Evolutionary conservation across 441 rosid species (phyloP), one percentile per base, ranked within the genome.

Genomic region (Arabidopsis hybrid): DNA sequence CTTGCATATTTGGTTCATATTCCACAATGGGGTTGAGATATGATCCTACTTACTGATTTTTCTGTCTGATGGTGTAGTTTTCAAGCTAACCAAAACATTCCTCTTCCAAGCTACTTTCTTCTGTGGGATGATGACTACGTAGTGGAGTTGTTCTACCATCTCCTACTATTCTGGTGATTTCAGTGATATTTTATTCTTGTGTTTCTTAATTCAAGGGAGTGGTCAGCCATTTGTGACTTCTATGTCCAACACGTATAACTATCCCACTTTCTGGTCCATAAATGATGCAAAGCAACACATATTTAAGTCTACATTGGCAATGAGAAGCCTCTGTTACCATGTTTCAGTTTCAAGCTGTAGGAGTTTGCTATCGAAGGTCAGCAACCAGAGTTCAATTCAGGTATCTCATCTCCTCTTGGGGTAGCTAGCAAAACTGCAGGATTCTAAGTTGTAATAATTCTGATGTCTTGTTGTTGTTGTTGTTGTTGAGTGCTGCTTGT

Each of bases 141-240:
- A 39, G 70, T 78, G 81, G 81, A 78, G 77, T 78, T 72, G 81
- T 78, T 78, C 77, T 68, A 78, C 81, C 74, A 78, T 21, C 45
- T 78, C 77, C 74, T 72, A 67, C 72, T 72, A 78, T 34, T 53
- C 42, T 72, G 36, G 55, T 65, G 51, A 6, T 59, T 68, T 77
- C 58, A 42, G 43, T 72, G 9, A 43, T 78, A 72, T 78, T 66
- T 72, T 71, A 78, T 78, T 72, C 81, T 18, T 45, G 11, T 52
- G 69, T 60, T 50, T 18, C 76, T 32, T 65, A 52, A 42, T 71
- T 61, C 60, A 60, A 66, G 11, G 46, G 46, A 60, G 13, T 67
- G 45, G 73, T 72, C 77, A 45, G 46, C 77, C 73, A 53, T 72
- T 51, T 76, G 60, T 31, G 71, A 69, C 71, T 62, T 65, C 32